Base-by-base conservation (phyloP, 768 basidiomycete genomes). In the Jaapia argillacea region DNA sequence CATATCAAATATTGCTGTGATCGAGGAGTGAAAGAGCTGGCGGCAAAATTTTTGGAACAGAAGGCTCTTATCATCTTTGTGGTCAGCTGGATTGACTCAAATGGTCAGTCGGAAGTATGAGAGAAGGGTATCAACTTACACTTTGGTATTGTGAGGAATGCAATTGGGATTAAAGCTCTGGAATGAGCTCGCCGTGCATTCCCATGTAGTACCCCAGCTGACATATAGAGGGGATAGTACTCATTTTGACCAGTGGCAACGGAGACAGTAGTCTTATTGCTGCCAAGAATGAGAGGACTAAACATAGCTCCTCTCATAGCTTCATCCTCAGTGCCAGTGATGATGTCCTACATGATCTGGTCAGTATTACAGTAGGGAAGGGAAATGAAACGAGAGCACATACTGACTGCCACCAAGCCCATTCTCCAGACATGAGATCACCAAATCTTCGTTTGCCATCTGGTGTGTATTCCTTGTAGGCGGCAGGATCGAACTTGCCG, bases 231-330 rank as follows among this genome's bases (percentile, higher is more conserved):
- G 1, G 48, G 48, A 21, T 55, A 44, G 21, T 49, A 55, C 12
- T 54, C 40, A 4, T 43, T 48, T 2, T 48, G 40, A 22, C 47
- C 47, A 0, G 20, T 47, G 5, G 38, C 46, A 1, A 54, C 53
- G 12, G 53, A 68, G 1, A 66, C 62, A 0, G 62, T 66, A 0
- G 65, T 68, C 43, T 68, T 68, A 41, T 70, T 61, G 40, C 63
- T 65, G 1, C 65, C 63, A 1, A 45, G 44, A n/a, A 67, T 43
- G 20, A 66, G 45, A 0, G 57, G 54, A 16, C 10, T 16, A 33
- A 33, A 33, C 10, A 16, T 33, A 33, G 28, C 28, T 10, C 28
- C 28, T 10, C 16, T 16, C 10, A 16, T 16, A 33, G 10, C 28
- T 10, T 16, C 10, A 16, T 33, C 28, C 16, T 33, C 10, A 33